Evolutionary conservation across 108 stramenopile species (phyloP).

Genomic region (Mediolabrus comicus): DNA sequence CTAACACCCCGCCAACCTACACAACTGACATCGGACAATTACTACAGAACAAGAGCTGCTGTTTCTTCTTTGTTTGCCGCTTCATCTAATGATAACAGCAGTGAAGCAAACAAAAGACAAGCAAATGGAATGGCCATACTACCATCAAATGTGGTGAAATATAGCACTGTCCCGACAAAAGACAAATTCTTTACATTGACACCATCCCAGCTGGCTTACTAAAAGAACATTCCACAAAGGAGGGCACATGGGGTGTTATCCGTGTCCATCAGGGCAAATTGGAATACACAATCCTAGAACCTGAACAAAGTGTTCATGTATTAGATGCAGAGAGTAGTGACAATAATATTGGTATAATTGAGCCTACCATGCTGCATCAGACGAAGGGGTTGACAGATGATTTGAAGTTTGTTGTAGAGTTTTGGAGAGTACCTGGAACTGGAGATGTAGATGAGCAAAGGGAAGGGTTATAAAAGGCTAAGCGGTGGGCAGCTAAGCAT

Average conservation of each 20-base stretch:
- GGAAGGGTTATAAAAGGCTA: slow-evolving; percentile 40
- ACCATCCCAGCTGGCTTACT: slow-evolving; percentile 46
- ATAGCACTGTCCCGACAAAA: slow-evolving; percentile 43
- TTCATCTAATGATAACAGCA: background rate
- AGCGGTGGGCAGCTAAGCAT: too few relatives aligned
- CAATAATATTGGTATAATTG: slow-evolving; percentile 40
- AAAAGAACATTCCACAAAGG: slow-evolving; percentile 54
- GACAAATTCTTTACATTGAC: slow-evolving; percentile 32
- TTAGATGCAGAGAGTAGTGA: slow-evolving; percentile 7
- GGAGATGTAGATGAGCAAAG: slow-evolving; percentile 50
- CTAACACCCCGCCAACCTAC: background rate
- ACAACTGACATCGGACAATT: background rate
- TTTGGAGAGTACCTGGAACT: slow-evolving; percentile 52
- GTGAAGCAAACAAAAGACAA: background rate
- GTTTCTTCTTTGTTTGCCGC: background rate
- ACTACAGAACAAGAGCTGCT: background rate
- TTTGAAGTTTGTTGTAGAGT: slow-evolving; percentile 60
- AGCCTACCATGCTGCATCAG: slow-evolving; percentile 42
- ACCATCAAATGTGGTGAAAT: slow-evolving; percentile 48
- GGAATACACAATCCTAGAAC: slow-evolving; percentile 44
- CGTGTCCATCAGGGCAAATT: slow-evolving; percentile 38
- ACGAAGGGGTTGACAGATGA: slow-evolving; percentile 47
- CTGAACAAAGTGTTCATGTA: slow-evolving; percentile 16
- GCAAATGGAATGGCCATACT: slow-evolving; percentile 44
- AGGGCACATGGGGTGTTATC: slow-evolving; percentile 64